A percentile compares a stretch with the other conserved stretches of the same genome.
These are phyloP conservation scores for Yamadazyma diddensiae DNA, from an alignment of 1,139 yeast species.

Conservation along the genomic window DNA sequence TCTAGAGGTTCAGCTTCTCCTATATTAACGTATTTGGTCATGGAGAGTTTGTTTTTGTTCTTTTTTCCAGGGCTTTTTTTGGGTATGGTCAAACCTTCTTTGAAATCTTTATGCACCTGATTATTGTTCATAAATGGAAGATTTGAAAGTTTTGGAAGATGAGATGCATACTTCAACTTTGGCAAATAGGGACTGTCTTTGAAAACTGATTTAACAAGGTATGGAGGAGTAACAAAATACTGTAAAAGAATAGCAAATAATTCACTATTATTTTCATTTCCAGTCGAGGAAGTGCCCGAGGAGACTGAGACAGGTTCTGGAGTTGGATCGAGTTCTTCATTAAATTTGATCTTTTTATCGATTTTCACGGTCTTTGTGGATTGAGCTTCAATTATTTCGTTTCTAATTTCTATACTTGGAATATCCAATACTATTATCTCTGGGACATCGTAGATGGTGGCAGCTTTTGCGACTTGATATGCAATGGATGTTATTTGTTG, in stretches of 20 bases:
- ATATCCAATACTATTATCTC: constrained; percentile 71
- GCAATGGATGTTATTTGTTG: constrained; percentile 72
- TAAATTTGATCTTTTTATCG: constrained; percentile 18
- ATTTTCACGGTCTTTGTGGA: constrained; percentile 19
- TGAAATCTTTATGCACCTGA: constrained; percentile 31
- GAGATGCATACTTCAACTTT: constrained; percentile 64
- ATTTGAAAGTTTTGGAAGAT: constrained; percentile 68
- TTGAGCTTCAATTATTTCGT: constrained; percentile 16
- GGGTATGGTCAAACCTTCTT: constrained; percentile 72
- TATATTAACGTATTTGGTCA: constrained; percentile 71
- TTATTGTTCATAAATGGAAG: constrained; percentile 70
- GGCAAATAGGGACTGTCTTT: constrained; percentile 29
- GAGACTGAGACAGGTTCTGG: constrained; percentile 4
- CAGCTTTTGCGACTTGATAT: constrained; percentile 77
- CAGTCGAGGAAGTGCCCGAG: neutral
- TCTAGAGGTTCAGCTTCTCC: constrained; percentile 61
- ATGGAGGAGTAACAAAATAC: constrained; percentile 84
- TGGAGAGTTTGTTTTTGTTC: constrained; percentile 47
- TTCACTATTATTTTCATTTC: constrained; percentile 36
- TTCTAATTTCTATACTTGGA: constrained; percentile 21
- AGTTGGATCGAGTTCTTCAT: constrained; percentile 9
- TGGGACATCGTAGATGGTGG: constrained; percentile 63
- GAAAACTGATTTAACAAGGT: constrained; percentile 65
- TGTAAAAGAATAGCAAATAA: constrained; percentile 71
- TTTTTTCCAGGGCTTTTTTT: constrained; percentile 45